These are phyloP conservation scores for Saraca asoca DNA, from an alignment of 331 rosid species.

Conservation along the genomic window DNA sequence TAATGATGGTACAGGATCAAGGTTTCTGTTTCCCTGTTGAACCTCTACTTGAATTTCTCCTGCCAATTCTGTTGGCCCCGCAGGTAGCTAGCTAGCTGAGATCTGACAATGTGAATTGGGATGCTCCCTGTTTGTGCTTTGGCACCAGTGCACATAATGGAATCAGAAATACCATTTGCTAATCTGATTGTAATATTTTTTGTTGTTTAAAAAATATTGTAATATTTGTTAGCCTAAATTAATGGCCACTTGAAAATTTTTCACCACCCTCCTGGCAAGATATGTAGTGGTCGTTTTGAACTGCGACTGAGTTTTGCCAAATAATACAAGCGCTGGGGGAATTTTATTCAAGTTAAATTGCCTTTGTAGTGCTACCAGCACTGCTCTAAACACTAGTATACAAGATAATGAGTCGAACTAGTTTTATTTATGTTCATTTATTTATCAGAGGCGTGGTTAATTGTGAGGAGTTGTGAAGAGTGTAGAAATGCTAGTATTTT, in stretches of 20 bases:
- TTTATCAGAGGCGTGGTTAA: no score
- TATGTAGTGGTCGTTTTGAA: conserved; percentile 41
- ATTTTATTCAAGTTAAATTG: not conserved
- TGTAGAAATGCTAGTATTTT: no score
- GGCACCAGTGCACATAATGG: conserved; percentile 53
- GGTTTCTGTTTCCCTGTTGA: conserved; percentile 44
- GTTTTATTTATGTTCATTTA: no score
- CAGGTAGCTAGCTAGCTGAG: conserved; percentile 54
- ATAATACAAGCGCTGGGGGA: conserved; percentile 6
- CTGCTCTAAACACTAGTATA: no score
- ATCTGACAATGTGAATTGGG: conserved; percentile 46
- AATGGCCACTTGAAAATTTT: conserved; percentile 42
- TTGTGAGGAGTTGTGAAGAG: no score
- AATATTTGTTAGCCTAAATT: conserved; percentile 60
- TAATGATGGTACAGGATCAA: conserved; percentile 48
- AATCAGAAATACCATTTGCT: conserved; percentile 47
- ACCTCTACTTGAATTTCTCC: conserved; percentile 41
- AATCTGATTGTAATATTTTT: conserved; percentile 72
- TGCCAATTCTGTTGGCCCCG: conserved; percentile 49
- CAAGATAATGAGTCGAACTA: no score
- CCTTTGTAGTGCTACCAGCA: no score
- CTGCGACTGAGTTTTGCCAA: conserved; percentile 26
- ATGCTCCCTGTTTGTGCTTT: conserved; percentile 45
- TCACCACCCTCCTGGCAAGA: conserved; percentile 23
- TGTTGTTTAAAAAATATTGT: conserved; percentile 51